Evolutionary conservation across 129 eudicot species (phyloP).

Genomic region (Pulicaria dysenterica): DNA sequence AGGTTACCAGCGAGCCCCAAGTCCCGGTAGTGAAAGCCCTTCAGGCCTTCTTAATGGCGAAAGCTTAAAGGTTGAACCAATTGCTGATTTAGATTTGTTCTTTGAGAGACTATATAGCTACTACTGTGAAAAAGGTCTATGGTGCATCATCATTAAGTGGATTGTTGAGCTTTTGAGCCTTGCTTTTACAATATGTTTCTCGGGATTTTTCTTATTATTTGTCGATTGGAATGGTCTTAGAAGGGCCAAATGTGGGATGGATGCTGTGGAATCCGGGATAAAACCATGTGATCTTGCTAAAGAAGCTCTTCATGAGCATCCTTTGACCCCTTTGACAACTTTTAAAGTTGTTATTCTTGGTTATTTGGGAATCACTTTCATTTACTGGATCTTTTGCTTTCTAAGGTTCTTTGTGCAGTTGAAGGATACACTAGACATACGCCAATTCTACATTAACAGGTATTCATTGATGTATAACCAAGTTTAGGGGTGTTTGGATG

Average conservation of each 20-base stretch:
- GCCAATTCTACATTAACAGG: slow-evolving; percentile 83
- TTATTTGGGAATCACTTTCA: slow-evolving; percentile 79
- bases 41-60: slow-evolving; percentile 87
- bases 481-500: slow-evolving; percentile 17
- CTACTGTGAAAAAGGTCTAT: slow-evolving; percentile 92
- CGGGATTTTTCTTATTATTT: slow-evolving; percentile 78
- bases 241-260: slow-evolving; percentile 95
- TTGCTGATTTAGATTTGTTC: slow-evolving; percentile 82
- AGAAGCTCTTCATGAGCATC: slow-evolving; percentile 89
- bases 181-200: slow-evolving; percentile 85
- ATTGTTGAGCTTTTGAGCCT: slow-evolving; percentile 84
- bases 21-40: slow-evolving; percentile 89
- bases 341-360: slow-evolving; percentile 77
- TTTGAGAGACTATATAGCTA: slow-evolving; percentile 86
- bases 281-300: slow-evolving; percentile 88
- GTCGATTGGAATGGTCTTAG: slow-evolving; percentile 97
- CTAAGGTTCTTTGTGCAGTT: slow-evolving; percentile 80
- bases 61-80: slow-evolving; percentile 69
- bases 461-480: slow-evolving; percentile 22
- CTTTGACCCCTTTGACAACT: slow-evolving; percentile 78
- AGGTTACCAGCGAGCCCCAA: slow-evolving; percentile 74
- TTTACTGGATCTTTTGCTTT: slow-evolving; percentile 86
- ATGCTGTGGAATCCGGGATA: slow-evolving; percentile 87
- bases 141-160: slow-evolving; percentile 99
- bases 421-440: slow-evolving; percentile 75